Percentiles rank a stretch among this genome's conserved stretches.
phyloP scores from a whole-genome alignment of 306 rosid species.

The Heteromeles arbutifolia region DNA sequence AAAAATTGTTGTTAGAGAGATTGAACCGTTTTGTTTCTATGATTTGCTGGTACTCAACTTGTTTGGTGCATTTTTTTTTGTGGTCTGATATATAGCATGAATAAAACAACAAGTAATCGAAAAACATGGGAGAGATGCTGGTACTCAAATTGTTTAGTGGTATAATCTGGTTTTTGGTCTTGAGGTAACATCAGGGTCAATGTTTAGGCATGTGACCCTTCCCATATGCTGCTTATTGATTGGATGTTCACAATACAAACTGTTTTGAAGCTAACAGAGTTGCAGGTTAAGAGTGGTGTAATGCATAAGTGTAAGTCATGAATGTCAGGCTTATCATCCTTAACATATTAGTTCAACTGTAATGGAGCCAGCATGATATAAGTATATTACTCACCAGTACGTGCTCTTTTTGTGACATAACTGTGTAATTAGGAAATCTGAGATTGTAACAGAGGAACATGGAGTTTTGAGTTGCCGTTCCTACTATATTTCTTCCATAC shows the following conservation, averaged over 20 bases:
- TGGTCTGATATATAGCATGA: too few species aligned
- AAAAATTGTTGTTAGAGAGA: too few species aligned
- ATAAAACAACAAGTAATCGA: too few species aligned
- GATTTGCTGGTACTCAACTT: too few species aligned
- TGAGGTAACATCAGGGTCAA: constrained; percentile 49
- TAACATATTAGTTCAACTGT: not conserved
- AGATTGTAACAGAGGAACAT: not conserved
- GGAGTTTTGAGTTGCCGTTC: too few species aligned
- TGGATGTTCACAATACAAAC: constrained; percentile 1
- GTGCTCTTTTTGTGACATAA: not conserved
- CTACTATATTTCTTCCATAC: too few species aligned
- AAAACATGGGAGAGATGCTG: too few species aligned
- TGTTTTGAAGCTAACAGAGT: not conserved
- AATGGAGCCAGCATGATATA: not conserved
- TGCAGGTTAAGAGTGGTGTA: not conserved
- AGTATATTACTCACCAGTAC: not conserved
- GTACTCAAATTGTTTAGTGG: too few species aligned
- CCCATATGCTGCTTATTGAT: constrained; percentile 2
- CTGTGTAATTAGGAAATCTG: not conserved
- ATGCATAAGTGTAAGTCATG: not conserved
- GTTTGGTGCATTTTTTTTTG: too few species aligned
- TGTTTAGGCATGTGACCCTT: not conserved
- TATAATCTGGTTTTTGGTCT: not conserved
- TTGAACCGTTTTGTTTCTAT: too few species aligned
- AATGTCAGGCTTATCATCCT: constrained; percentile 3